Conservation (phyloP, 805 yeast genomes). For the Yarrowia porcina region DNA sequence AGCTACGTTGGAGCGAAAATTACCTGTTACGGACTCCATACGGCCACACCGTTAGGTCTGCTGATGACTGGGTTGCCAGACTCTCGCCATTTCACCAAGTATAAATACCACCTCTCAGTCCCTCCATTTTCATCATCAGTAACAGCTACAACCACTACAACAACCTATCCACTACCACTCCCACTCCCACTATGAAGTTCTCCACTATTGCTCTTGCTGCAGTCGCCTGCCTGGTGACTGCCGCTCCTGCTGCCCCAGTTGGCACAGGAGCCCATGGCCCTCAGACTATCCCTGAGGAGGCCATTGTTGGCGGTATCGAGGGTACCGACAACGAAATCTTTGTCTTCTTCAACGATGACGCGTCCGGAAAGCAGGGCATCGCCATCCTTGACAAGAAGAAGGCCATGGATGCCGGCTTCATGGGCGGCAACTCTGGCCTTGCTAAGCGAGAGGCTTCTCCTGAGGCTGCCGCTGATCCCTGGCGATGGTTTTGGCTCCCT, state of each 20-base stretch:
- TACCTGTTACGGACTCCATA: background rate
- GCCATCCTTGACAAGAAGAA: background rate
- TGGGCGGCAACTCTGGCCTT: background rate
- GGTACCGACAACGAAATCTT: background rate
- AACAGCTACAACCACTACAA: background rate
- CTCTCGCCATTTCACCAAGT: background rate
- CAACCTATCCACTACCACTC: background rate
- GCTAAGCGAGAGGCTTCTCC: constrained; percentile 8
- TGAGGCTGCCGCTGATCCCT: no score
- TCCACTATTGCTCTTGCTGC: constrained; percentile 6
- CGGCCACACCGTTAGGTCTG: background rate
- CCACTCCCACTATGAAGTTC: background rate
- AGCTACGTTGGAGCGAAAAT: background rate
- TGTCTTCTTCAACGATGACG: constrained; percentile 6
- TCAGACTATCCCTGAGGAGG: background rate
- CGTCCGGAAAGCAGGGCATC: background rate
- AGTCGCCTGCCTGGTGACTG: background rate
- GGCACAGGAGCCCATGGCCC: background rate
- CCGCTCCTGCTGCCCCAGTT: background rate
- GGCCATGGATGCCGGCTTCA: background rate
- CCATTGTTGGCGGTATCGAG: constrained; percentile 1
- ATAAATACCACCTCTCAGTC: background rate
- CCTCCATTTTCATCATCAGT: background rate
- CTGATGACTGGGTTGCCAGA: background rate
- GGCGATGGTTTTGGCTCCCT: constrained; percentile 9